Percentiles rank a stretch among this genome's conserved stretches.
phyloP scores from a whole-genome alignment of 2,329 filamentous ascomycete genomes.

The Albifimbria verrucaria region DNA sequence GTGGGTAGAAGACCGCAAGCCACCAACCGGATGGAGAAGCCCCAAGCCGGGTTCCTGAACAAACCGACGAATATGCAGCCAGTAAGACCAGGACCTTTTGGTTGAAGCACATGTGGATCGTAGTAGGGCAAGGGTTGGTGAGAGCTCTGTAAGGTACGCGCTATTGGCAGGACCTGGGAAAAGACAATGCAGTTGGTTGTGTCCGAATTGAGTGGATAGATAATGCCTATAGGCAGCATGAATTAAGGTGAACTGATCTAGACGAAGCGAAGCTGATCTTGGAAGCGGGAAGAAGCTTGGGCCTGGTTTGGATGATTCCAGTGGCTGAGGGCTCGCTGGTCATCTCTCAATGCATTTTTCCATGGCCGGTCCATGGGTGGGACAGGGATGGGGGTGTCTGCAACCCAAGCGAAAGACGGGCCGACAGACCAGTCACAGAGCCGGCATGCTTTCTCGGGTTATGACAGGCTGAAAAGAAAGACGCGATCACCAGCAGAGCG shows the following conservation, averaged over 20 bases:
- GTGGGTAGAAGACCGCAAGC: neutral
- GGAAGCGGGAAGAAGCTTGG: neutral
- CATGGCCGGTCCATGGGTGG: neutral
- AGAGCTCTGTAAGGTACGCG: too few species aligned
- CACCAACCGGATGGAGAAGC: neutral
- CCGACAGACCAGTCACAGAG: conserved; percentile 24
- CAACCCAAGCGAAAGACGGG: conserved; percentile 16
- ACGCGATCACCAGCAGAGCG: neutral
- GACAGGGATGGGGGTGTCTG: conserved; percentile 13
- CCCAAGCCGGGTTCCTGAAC: neutral
- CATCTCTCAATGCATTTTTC: neutral
- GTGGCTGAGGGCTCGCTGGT: neutral
- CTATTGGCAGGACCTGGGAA: too few species aligned
- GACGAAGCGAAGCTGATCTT: neutral
- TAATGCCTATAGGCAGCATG: neutral
- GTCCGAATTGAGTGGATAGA: neutral
- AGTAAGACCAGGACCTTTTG: neutral
- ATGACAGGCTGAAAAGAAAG: conserved; percentile 12
- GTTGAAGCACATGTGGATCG: neutral
- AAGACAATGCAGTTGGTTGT: too few species aligned
- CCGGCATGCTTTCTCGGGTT: conserved; percentile 10
- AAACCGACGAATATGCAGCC: neutral
- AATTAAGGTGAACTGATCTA: neutral
- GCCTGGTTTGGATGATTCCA: neutral
- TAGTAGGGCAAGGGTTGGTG: neutral